Conservation (phyloP, 495 filamentous ascomycete species). For the Jackrogersella minutella region DNA sequence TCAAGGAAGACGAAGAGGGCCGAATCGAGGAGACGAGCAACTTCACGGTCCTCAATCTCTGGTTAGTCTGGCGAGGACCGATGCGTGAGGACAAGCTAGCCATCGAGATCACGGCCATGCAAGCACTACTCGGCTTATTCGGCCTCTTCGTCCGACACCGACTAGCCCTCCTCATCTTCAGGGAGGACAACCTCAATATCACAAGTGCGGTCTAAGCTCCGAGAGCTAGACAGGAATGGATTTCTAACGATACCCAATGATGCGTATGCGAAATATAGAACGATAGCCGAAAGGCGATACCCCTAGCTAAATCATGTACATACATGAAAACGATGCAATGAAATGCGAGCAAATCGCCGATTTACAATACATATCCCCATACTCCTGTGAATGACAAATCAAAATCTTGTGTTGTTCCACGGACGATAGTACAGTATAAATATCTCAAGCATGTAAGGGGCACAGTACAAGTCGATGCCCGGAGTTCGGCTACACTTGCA, state of each 20-base stretch:
- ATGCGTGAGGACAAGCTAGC: constrained; percentile 86
- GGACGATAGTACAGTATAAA: too few relatives aligned
- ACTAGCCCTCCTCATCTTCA: constrained; percentile 84
- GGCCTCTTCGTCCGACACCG: constrained; percentile 87
- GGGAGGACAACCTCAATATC: constrained; percentile 76
- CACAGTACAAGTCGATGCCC: not conserved
- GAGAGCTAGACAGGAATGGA: not conserved
- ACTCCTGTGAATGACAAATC: not conserved
- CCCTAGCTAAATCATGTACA: not conserved
- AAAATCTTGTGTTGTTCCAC: too few relatives aligned
- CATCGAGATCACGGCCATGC: constrained; percentile 75
- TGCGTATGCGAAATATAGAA: constrained; percentile 30
- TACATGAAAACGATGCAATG: constrained; percentile 10
- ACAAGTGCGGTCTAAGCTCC: constrained; percentile 32
- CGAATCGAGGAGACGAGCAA: constrained; percentile 84
- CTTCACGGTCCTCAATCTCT: constrained; percentile 91
- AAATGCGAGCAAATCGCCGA: constrained; percentile 17
- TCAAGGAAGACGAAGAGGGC: constrained; percentile 71
- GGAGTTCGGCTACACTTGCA: not conserved
- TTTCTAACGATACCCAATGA: constrained; percentile 33
- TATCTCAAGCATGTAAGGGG: too few relatives aligned
- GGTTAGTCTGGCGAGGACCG: constrained; percentile 95
- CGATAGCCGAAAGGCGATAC: not conserved
- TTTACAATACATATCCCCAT: not conserved
- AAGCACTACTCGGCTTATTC: constrained; percentile 74